phyloP scores from a whole-genome alignment of 768 basidiomycete species.

The Hericium coralloides region DNA sequence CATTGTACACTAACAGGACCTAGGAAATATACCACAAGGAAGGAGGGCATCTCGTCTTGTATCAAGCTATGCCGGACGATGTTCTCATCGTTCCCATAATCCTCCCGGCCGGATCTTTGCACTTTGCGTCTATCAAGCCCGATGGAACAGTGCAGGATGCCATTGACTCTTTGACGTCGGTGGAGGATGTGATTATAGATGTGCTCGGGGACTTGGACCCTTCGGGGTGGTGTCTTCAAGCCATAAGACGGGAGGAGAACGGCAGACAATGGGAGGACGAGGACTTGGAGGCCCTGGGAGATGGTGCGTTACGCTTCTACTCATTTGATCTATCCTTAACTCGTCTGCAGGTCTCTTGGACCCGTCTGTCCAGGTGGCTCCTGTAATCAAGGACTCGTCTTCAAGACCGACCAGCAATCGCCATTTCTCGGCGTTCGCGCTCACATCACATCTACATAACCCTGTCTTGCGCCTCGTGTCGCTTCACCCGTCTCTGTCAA shows the following conservation, averaged over 20 bases:
- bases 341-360: slow-evolving; percentile 39
- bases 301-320: slow-evolving; percentile 35
- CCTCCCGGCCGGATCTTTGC: slow-evolving; percentile 47
- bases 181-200: slow-evolving; percentile 43
- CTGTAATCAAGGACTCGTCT: slow-evolving; percentile 37
- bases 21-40: no score
- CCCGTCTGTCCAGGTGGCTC: slow-evolving; percentile 36
- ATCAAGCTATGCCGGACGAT: slow-evolving; percentile 31
- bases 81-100: slow-evolving; percentile 49
- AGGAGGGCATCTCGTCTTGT: not conserved
- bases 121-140: slow-evolving; percentile 49
- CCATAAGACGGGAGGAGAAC: slow-evolving; percentile 43
- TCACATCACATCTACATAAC: slow-evolving; percentile 58
- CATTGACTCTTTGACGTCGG: slow-evolving; percentile 37
- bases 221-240: slow-evolving; percentile 62
- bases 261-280: slow-evolving; percentile 66
- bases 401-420: slow-evolving; percentile 29
- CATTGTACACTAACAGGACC: not conserved
- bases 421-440: slow-evolving; percentile 62
- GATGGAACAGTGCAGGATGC: slow-evolving; percentile 54
- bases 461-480: slow-evolving; percentile 67
- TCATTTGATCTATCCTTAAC: slow-evolving; percentile 4
- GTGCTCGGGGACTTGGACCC: slow-evolving; percentile 49
- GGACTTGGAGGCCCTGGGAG: slow-evolving; percentile 54
- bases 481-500: slow-evolving; percentile 47